phyloP scores from a whole-genome alignment of 2,329 filamentous ascomycete genomes.

The Myriosclerotinia scirpicola region DNA sequence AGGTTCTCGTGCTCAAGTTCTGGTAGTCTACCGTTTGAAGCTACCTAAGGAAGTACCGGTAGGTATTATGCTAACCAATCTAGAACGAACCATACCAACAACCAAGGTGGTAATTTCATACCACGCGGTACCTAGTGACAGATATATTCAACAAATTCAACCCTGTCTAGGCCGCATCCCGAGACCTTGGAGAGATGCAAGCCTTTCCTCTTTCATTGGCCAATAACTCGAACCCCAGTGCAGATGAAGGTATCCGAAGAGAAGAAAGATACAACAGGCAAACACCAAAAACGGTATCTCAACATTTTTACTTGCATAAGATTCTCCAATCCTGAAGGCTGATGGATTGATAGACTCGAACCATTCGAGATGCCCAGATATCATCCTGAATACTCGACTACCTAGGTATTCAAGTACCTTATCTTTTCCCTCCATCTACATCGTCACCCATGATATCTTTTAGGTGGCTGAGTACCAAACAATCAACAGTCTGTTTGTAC shows the following conservation, averaged over 20 bases:
- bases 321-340: background rate
- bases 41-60: background rate
- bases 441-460: background rate
- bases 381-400: background rate
- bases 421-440: background rate
- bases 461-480: background rate
- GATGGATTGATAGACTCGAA: background rate
- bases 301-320: background rate
- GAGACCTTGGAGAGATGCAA: background rate
- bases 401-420: too few relatives aligned
- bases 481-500: background rate
- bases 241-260: slow-evolving; percentile 11
- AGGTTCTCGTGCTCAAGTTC: background rate
- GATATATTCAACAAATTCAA: slow-evolving; percentile 5
- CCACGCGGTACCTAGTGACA: slow-evolving; percentile 4
- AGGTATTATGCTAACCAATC: background rate
- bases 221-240: background rate
- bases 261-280: background rate
- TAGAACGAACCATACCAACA: background rate
- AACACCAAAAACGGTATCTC: background rate
- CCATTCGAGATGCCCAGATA: background rate
- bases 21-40: background rate
- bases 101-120: slow-evolving; percentile 1
- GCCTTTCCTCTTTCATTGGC: background rate
- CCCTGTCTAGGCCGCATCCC: slow-evolving; percentile 8